Evolutionary conservation across 2,329 filamentous ascomycete genomes (phyloP).

Genomic region (Nothomitra cinnamomea): DNA sequence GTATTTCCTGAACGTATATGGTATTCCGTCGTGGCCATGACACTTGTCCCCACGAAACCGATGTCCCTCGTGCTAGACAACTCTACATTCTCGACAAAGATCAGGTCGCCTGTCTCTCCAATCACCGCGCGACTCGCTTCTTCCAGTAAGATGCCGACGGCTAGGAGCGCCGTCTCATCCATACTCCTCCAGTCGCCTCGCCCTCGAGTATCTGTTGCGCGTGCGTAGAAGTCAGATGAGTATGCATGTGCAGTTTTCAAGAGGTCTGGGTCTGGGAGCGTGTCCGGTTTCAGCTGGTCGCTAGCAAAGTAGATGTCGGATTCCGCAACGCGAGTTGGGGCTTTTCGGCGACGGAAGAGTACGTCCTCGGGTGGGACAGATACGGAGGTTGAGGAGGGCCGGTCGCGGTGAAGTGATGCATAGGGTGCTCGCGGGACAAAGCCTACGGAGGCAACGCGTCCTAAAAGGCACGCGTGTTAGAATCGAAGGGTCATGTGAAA

Average conservation of each 20-base stretch:
- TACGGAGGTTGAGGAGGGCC: constrained; percentile 18
- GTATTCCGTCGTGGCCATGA: too few species aligned
- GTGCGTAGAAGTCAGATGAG: constrained; percentile 45
- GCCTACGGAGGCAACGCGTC: constrained; percentile 29
- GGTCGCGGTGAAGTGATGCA: background rate
- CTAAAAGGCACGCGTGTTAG: constrained; percentile 17
- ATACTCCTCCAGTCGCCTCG: constrained; percentile 38
- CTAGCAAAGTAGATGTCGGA: constrained; percentile 55
- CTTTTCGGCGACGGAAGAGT: constrained; percentile 46
- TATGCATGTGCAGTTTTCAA: constrained; percentile 54
- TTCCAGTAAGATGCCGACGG: constrained; percentile 58
- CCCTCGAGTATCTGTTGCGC: background rate
- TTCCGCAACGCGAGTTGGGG: constrained; percentile 51
- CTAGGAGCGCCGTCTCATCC: constrained; percentile 63
- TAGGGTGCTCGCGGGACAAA: constrained; percentile 18
- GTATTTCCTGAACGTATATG: too few species aligned
- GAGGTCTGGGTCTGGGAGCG: constrained; percentile 51
- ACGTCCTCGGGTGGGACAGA: constrained; percentile 50
- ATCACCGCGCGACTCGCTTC: constrained; percentile 46
- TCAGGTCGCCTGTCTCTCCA: constrained; percentile 49
- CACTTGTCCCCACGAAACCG: constrained; percentile 8
- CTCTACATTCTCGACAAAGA: constrained; percentile 45
- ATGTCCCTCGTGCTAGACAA: constrained; percentile 7
- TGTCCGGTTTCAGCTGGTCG: constrained; percentile 34
- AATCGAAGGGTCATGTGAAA: constrained; percentile 11